Evolutionary conservation across 2,329 filamentous ascomycete genomes (phyloP).

Genomic region (Aureobasidium sp.): DNA sequence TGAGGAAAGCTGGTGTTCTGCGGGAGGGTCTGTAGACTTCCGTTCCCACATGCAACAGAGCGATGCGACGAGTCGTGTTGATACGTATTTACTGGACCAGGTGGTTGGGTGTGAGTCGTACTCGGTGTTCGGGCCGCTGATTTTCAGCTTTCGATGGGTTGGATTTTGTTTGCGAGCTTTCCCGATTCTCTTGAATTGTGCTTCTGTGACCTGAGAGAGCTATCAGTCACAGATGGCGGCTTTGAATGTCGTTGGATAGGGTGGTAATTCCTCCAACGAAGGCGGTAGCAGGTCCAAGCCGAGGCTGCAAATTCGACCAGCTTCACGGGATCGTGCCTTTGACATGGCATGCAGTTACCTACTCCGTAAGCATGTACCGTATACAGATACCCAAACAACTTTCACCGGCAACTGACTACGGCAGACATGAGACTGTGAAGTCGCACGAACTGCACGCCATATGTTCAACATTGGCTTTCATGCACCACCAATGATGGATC

Average conservation of each 20-base stretch:
- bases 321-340: not conserved
- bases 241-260: not conserved
- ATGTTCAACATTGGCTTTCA: not conserved
- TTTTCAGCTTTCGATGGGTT: not conserved
- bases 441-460: conserved; percentile 1
- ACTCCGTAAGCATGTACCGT: not conserved
- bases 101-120: not conserved
- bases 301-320: not conserved
- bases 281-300: not conserved
- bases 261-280: not conserved
- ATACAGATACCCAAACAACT: not conserved
- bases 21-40: not conserved
- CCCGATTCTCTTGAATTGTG: not conserved
- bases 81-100: not conserved
- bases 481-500: not conserved
- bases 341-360: not conserved
- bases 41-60: not conserved
- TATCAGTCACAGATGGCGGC: not conserved
- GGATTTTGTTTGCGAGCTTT: not conserved
- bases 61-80: not conserved
- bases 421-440: not conserved
- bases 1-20: not conserved
- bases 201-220: not conserved
- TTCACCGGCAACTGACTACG: not conserved
- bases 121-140: not conserved